A percentile compares a stretch with the other conserved stretches of the same genome.
Evolutionary conservation across 805 yeast species (phyloP).

Genomic region (Torulaspora quercuum): DNA sequence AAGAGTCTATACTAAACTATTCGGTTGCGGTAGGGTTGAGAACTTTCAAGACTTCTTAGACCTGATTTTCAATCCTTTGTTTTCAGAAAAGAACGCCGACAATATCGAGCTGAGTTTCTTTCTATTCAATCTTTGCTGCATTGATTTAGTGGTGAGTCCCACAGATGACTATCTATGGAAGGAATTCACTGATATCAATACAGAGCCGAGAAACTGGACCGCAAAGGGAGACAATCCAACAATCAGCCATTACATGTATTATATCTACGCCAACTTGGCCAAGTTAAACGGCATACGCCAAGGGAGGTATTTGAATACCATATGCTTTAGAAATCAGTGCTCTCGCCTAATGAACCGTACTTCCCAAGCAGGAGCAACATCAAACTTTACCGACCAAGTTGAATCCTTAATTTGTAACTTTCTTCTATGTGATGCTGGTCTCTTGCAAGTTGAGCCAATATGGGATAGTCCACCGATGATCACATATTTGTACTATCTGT

Average conservation of each 20-base stretch:
- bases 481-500: conserved; percentile 28
- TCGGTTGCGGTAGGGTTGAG: conserved; percentile 18
- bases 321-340: conserved; percentile 27
- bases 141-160: conserved; percentile 34
- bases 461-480: conserved; percentile 26
- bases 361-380: conserved; percentile 28
- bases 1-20: conserved; percentile 33
- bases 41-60: conserved; percentile 37
- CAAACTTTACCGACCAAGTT: conserved; percentile 27
- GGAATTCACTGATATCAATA: conserved; percentile 20
- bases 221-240: conserved; percentile 39
- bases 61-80: conserved; percentile 36
- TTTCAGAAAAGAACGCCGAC: conserved; percentile 23
- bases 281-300: conserved; percentile 21
- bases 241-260: conserved; percentile 39
- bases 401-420: conserved; percentile 33
- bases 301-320: conserved; percentile 19
- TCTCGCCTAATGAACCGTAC: conserved; percentile 25
- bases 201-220: conserved; percentile 32
- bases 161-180: conserved; percentile 30
- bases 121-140: conserved; percentile 33
- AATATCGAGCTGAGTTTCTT: conserved; percentile 34
- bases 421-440: conserved; percentile 32
- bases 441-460: conserved; percentile 31
- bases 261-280: conserved; percentile 30